Percentiles rank a stretch among this genome's conserved stretches.
These are phyloP conservation scores for Centaurea solstitialis DNA, from an alignment of 129 eudicot genomes.

Conservation along the genomic window DNA sequence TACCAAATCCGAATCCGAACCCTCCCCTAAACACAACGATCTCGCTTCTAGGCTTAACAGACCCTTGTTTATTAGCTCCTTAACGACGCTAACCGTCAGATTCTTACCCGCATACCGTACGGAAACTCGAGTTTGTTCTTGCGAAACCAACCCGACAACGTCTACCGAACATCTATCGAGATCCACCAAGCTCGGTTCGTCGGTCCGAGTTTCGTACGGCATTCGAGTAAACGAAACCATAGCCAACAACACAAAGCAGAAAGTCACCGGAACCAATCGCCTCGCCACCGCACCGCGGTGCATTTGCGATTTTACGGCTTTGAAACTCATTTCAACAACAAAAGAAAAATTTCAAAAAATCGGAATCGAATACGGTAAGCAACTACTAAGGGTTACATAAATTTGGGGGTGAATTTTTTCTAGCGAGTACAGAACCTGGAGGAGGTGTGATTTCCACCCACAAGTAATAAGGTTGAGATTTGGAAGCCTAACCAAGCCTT, in stretches of 20 bases:
- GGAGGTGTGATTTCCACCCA: constrained; percentile 97
- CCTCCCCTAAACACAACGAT: constrained; percentile 57
- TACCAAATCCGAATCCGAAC: constrained; percentile 46
- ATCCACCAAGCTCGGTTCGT: constrained; percentile 37
- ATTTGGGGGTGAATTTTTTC: background rate
- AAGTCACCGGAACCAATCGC: constrained; percentile 48
- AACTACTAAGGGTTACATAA: too few relatives aligned
- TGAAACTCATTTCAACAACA: constrained; percentile 46
- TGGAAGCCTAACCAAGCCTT: constrained; percentile 74
- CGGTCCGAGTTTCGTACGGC: constrained; percentile 36
- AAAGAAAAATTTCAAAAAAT: too few relatives aligned
- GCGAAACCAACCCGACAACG: constrained; percentile 24
- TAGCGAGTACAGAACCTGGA: constrained; percentile 93
- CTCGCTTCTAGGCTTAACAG: constrained; percentile 45
- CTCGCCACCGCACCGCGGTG: constrained; percentile 54
- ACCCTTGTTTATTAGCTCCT: constrained; percentile 55
- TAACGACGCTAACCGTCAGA: constrained; percentile 43
- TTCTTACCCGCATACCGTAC: constrained; percentile 23
- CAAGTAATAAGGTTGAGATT: constrained; percentile 67
- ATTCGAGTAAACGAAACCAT: constrained; percentile 47
- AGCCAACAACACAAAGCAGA: constrained; percentile 49
- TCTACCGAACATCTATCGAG: constrained; percentile 46
- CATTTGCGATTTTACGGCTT: constrained; percentile 60
- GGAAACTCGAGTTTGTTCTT: constrained; percentile 25
- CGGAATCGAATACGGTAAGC: too few relatives aligned